Conservation (phyloP, 2,329 filamentous ascomycete species). For the Penicillium sp. region DNA sequence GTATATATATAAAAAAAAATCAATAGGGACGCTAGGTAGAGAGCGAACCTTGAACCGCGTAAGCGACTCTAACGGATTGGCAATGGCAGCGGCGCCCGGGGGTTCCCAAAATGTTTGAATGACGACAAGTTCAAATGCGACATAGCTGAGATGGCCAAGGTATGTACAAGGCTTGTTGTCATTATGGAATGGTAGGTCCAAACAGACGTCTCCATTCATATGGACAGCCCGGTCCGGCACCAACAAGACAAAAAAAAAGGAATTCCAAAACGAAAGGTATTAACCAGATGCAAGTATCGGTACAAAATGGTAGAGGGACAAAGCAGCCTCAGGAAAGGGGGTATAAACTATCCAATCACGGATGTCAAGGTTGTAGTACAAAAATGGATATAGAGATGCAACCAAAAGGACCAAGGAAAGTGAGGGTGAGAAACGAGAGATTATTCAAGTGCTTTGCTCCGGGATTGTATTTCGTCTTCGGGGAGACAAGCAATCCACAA, state of each 20-base stretch:
- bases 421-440: neutral
- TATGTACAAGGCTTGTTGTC: neutral
- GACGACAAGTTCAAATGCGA: neutral
- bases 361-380: conserved; percentile 13
- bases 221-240: neutral
- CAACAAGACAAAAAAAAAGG: neutral
- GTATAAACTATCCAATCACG: conserved; percentile 25
- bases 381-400: conserved; percentile 8
- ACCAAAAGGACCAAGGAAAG: conserved; percentile 8
- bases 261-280: conserved; percentile 15
- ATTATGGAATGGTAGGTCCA: neutral
- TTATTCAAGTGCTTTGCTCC: conserved; percentile 48
- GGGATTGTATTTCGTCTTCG: conserved; percentile 56
- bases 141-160: neutral
- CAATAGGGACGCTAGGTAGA: neutral
- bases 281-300: conserved; percentile 17
- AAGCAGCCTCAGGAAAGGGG: conserved; percentile 13
- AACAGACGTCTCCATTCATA: neutral
- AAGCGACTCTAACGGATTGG: neutral
- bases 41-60: neutral
- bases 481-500: conserved; percentile 63
- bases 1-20: neutral
- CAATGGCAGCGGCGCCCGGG: neutral
- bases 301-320: conserved; percentile 16
- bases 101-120: neutral